Evolutionary conservation across 257 asterid genomes (phyloP), one percentile per base, ranked within the genome.

Genomic region (Primulina eburnea): DNA sequence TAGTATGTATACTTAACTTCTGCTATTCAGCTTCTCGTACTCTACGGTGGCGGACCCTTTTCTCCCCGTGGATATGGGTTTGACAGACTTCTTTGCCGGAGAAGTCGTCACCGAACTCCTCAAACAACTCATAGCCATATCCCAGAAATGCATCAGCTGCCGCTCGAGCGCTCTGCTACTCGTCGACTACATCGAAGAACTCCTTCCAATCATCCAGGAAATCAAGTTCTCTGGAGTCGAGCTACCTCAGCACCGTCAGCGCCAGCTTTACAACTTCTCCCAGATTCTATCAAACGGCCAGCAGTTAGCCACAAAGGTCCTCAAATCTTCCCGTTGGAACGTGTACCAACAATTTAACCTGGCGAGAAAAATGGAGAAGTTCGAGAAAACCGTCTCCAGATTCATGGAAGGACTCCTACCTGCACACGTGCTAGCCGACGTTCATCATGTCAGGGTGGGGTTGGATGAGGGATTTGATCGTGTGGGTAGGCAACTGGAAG

Each of bases 371-470:
- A 85, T 92, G 97, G 98, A 92, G 88, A 88, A 85, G 72, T 73
- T 92, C 18, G 97, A 86, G 77, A 87, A 85, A 77, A 75, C 60
- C 26, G 86, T 89, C 0, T 80, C 87, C 1, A 69, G 82, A 78
- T 92, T 92, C 78, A 78, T 92, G 73, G 72, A 84, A 2, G 90
- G 92, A 0, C 79, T 78, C 5, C 53, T 80, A 4, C 85, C 75
- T 80, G 95, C 90, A 24, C 96, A 90, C 78, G 89, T 92, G 61
- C 85, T 92, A 35, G 98, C 98, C 0, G 98, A 92, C 38, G 97
- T 92, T 20, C 98, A 92, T 64, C 97, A 87, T 69, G 79, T 87
- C 75, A 82, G 82, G 82, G 84, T 86, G 64, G 91, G 81, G 29
- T 74, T 86, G 86, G 84, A 74, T 24, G 95, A 87, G 84, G 79